Base-by-base conservation (phyloP, 164 flowering plant species). In the Hamamelis virginiana region DNA sequence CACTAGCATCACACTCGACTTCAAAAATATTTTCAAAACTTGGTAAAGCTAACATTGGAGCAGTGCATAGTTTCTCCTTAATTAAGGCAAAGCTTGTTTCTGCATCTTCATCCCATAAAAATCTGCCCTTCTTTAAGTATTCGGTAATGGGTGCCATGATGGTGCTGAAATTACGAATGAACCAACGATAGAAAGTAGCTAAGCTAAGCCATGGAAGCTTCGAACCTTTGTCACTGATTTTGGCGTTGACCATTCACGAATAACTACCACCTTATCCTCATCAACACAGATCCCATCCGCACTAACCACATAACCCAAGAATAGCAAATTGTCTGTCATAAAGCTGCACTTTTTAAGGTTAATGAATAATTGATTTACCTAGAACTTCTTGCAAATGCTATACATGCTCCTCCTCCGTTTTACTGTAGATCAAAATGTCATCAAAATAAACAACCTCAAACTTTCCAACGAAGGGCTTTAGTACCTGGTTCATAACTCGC, bases 121-220 rank as follows among this genome's bases (percentile, higher is more conserved):
- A 66, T 3, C 27, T 38, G 8, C 43, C 44, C 4, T 5, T 8
- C 26, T n/a, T 66, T 13, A 51, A 22, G 33, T 52, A 56, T 27
- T 68, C 21, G 9, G 51, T 68, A 3, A 68, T 13, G 13, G 70
- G 70, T 6, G 52, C 63, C 11, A 56, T 56, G 3, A 68, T 19
- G 33, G n/a, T 41, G 26, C 70, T 68, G 21, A 52, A 68, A 21
- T 44, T 44, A 10, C 15, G 13, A 23, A 68, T 41, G 16, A 50
- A 50, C 13, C 2, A n/a, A 15, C 55, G 13, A n/a, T 50, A 50
- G 16, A 50, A 50, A 14, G 68, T 57, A 9, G 62, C 63, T 11
- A 43, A 18, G 13, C 53, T n/a, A n/a, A n/a, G n/a, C n/a, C 62
- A 58, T 43, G 70, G 38, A 68, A 68, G 19, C 63, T 68, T 10